Base-by-base conservation (phyloP, 164 flowering plant genomes). In the Warburgia ugandensis region DNA sequence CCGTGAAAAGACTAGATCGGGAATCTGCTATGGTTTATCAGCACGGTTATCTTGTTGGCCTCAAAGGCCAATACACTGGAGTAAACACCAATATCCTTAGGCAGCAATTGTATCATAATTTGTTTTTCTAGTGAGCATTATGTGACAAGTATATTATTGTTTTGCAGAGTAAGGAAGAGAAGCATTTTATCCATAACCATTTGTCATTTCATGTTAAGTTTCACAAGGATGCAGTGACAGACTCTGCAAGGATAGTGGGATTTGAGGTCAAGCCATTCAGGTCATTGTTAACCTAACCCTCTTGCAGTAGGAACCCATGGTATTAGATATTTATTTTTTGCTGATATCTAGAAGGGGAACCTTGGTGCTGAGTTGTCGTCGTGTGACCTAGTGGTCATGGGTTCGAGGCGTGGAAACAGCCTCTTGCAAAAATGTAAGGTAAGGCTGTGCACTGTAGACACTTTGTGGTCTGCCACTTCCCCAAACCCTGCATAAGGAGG, bases 221-320 rank as follows among this genome's bases (percentile, higher is more conserved):
- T 70, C 99, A 92, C 69, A 82, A 67, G 50, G 99, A 88, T 68
- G 14, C n/a, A 40, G 64, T 45, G 58, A 67, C 83, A 0, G 91
- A 79, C 16, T 47, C 83, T n/a, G 69, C 97, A 36, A 79, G 99
- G 64, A 88, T 92, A 47, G 97, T 92, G 2, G 99, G 99, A 16
- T 92, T 92, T 71, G 99, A 92, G 65, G 94, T 88, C 64, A 77
- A 73, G 61, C 95, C 99, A 63, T 81, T 69, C 78, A 87, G 97
- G 97, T 91, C 10, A 54, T 30, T 42, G 12, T 54, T 27, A 9
- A n/a, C n/a, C n/a, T n/a, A n/a, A 16, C 23, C 30, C 45, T 36
- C 2, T 50, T 25, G 38, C 33, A 31, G n/a, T n/a, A n/a, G n/a
- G n/a, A n/a, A n/a, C n/a, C n/a, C n/a, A n/a, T n/a, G n/a, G n/a